These are phyloP conservation scores for Cystobasidium tubakii DNA, from an alignment of 768 basidiomycete species.

Conservation along the genomic window DNA sequence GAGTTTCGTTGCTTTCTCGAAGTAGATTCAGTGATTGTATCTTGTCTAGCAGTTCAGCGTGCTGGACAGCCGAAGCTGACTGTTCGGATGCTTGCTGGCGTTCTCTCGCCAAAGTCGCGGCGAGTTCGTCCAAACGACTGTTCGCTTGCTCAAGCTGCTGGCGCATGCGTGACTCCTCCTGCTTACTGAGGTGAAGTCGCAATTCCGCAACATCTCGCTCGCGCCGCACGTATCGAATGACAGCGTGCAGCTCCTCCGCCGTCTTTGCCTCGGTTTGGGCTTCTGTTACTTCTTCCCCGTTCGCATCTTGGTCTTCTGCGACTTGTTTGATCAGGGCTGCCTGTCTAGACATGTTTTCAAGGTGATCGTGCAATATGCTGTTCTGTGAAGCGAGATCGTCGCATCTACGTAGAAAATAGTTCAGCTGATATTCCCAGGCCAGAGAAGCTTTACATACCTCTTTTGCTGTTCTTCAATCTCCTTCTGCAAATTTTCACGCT, in stretches of 20 bases:
- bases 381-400: conserved; percentile 73
- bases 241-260: conserved; percentile 54
- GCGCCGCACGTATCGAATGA: conserved; percentile 71
- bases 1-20: conserved; percentile 78
- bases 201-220: conserved; percentile 90
- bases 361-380: conserved; percentile 68
- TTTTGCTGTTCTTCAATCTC: conserved; percentile 66
- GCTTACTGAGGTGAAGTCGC: conserved; percentile 72
- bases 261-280: conserved; percentile 53
- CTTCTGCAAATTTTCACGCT: conserved; percentile 69
- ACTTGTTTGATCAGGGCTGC: conserved; percentile 62
- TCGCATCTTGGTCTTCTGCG: conserved; percentile 35
- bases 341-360: conserved; percentile 75
- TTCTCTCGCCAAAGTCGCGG: conserved; percentile 69
- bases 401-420: conserved; percentile 53
- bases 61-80: conserved; percentile 68
- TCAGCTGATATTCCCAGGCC: not conserved
- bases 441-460: conserved; percentile 55
- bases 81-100: conserved; percentile 69
- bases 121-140: conserved; percentile 64
- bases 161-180: conserved; percentile 68
- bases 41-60: conserved; percentile 73
- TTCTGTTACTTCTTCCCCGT: conserved; percentile 37
- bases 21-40: conserved; percentile 81
- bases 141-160: conserved; percentile 68